Evolutionary conservation across 257 asterid species (phyloP), one percentile per base, ranked within the genome.

Genomic region (Forsythia suspensa): DNA sequence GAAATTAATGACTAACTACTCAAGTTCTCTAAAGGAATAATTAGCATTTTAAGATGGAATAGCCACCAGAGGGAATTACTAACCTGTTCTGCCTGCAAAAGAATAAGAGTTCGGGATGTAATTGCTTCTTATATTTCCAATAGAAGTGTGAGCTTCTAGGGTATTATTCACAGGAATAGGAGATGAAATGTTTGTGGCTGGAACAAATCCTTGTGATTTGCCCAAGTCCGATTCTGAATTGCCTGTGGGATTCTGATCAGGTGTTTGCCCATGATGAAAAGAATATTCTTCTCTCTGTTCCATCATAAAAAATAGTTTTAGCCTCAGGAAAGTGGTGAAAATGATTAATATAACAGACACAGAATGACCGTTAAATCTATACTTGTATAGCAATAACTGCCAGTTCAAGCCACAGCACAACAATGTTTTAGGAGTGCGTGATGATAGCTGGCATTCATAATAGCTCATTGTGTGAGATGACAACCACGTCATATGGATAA

Each of bases 51-150:
- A 11, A 44, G 16, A 73, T 44, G 34, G 18, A 51, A 70, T 37
- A 8, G 16, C 71, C 74, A 73, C 18, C 82, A 24, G 69, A 71
- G 70, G 75, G 71, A 77, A 15, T 15, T 61, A 36, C 55, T 76
- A 80, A 87, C 96, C 96, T 63, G 91, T 18, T 74, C 83, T 86
- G 85, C 82, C 88, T 73, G 91, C 87, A 87, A 88, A 85, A 77
- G 91, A 85, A 88, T 82, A 80, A 63, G 92, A 83, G 77, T 79
- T 87, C 20, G 90, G 78, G 68, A 80, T 78, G 85, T 79, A 87
- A 82, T 70, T 79, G 82, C 80, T 65, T 46, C 80, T 61, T 75
- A 71, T 76, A 79, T 65, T 71, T 72, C 72, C 87, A 76, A 59
- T 29, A 42, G 81, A 71, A 51, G 79, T 38, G 44, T 84, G 89